A percentile compares a stretch with the other conserved stretches of the same genome.
Conservation (phyloP, 108 stramenopile genomes). For the Aurantiochytrium sp. region DNA sequence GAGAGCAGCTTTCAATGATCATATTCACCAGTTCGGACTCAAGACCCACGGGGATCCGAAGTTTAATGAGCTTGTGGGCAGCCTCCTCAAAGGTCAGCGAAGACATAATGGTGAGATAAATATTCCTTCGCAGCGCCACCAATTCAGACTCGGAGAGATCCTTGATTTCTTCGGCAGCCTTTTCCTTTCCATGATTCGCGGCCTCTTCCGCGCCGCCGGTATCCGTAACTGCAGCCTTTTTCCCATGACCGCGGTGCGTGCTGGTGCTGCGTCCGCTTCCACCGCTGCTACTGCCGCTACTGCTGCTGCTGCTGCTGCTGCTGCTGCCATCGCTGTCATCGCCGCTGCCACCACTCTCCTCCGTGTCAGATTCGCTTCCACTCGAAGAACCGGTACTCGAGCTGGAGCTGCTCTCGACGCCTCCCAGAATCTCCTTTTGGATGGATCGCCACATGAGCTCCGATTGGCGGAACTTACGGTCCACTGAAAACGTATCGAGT, state of each 20-base stretch:
- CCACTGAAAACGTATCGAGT: conserved; percentile 69
- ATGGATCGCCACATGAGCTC: conserved; percentile 80
- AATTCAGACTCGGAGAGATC: conserved; percentile 67
- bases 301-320: not conserved
- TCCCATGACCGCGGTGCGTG: too few species aligned
- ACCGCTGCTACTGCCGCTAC: not conserved
- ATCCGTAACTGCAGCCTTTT: too few species aligned
- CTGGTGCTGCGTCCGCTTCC: not conserved
- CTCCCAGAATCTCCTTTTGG: conserved; percentile 81
- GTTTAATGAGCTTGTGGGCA: conserved; percentile 89
- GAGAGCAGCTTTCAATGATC: conserved; percentile 95
- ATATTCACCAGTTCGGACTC: conserved; percentile 58
- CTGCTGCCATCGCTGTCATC: not conserved
- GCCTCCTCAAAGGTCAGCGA: conserved; percentile 95
- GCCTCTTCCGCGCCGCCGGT: too few species aligned
- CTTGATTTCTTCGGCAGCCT: not conserved
- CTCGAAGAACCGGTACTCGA: conserved; percentile 32
- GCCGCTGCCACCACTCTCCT: not conserved
- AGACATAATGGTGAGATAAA: conserved; percentile 99
- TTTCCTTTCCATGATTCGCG: too few species aligned
- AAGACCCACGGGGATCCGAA: conserved; percentile 76
- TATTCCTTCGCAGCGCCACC: conserved; percentile 88
- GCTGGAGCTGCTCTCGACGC: conserved; percentile 37
- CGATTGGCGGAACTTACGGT: conserved; percentile 69
- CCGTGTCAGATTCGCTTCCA: conserved; percentile 51